A percentile compares a stretch with the other conserved stretches of the same genome.
Conservation (phyloP, 2,329 filamentous ascomycete species). For the Aspergillus tamarii region DNA sequence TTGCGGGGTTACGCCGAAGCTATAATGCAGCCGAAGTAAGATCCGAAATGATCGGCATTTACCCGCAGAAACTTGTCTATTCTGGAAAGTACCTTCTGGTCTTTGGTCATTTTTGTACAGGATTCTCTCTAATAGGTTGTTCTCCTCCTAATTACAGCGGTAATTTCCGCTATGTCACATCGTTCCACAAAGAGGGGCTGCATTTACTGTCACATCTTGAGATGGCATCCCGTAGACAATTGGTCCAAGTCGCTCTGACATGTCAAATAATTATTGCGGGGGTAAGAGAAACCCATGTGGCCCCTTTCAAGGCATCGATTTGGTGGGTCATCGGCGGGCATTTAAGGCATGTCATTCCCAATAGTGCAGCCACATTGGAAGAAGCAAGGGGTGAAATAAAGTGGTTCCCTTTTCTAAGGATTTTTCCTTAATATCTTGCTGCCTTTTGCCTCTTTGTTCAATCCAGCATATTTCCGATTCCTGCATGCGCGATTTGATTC, state of each 20-base stretch:
- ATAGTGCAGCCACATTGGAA: neutral
- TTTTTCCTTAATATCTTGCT: neutral
- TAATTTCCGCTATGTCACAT: neutral
- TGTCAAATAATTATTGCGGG: neutral
- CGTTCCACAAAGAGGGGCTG: neutral
- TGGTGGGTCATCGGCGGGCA: neutral
- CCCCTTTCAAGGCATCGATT: neutral
- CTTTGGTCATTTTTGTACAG: neutral
- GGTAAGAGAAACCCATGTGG: neutral
- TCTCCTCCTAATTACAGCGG: neutral
- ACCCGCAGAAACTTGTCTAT: neutral
- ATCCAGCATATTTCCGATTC: neutral
- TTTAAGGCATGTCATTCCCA: neutral
- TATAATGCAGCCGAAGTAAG: neutral
- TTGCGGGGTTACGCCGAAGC: conserved; percentile 1
- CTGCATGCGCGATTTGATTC: neutral
- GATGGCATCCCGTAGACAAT: neutral
- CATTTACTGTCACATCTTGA: neutral
- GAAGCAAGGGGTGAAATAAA: neutral
- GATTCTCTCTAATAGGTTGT: neutral
- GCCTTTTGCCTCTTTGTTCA: no score
- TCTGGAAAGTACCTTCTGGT: neutral
- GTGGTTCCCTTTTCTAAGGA: neutral
- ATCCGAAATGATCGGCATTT: neutral
- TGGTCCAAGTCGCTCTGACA: neutral